Base-by-base conservation (phyloP, 768 basidiomycete species). In the Mycena pura region DNA sequence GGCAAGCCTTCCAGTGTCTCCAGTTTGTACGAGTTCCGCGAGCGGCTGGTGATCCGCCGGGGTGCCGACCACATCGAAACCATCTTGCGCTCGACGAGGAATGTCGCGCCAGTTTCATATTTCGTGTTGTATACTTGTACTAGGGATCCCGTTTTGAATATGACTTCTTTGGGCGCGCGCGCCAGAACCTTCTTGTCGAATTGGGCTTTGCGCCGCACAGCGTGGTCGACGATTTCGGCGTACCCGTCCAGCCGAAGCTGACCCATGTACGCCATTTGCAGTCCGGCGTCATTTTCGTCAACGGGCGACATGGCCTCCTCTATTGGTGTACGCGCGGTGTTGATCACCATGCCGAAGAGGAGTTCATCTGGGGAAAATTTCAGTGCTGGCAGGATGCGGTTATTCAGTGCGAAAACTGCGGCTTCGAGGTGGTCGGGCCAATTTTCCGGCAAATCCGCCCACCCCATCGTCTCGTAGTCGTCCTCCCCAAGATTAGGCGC, bases 51-150 rank as follows among this genome's bases (percentile, higher is more conserved):
- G n/a, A 70, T 52, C 1, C 48, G 22, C 25, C 54, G 11, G 5
- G 71, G 73, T 19, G 60, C 47, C 6, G 71, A 74, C 74, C 73
- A 74, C 32, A 63, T 68, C 5, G 71, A 69, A 15, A 66, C 36
- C 19, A 73, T 53, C 34, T 76, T 76, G 21, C 52, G 39, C 15
- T 52, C 57, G 22, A 46, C 47, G 7, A 34, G 39, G 46, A 63
- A 47, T 11, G 64, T 66, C 27, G 40, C 49, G 17, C 50, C 50
- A 3, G 38, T 28, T 27, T 60, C 50, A 19, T 52, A 40, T 13
- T 50, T n/a, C 13, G 48, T 50, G 32, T 38, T 50, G 36, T 50
- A 50, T 24, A 25, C 14, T 24, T 75, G 70, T 13, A 70, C 65
- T 6, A 73, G 61, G 10, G 71, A 59, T 0, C 68, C 66, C 2